Base-by-base conservation (phyloP, 23 red algal genomes). In the Gracilariopsis chorda region DNA sequence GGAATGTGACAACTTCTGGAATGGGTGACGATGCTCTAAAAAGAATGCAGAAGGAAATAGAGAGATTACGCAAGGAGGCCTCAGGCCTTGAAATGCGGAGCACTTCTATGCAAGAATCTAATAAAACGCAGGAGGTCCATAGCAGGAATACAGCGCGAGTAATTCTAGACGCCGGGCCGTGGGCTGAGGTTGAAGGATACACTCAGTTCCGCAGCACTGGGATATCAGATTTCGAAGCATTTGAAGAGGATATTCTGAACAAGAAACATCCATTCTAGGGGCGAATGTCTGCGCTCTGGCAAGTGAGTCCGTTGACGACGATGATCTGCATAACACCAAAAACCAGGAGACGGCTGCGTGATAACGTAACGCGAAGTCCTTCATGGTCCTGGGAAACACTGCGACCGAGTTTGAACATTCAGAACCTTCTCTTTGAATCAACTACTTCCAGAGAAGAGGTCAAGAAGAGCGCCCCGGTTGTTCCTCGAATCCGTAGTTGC, bases 1-100 rank as follows among this genome's bases (percentile, higher is more conserved):
- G 20, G 37, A 21, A 16, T 2, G 29, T 28, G 47, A 73, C 2
- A 7, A 24, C 76, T 7, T 80, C 76, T 24, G 45, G 45, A 57
- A 14, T 89, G 6, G 41, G 51, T 56, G 70, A 73, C 16, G 72
- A 61, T 37, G 69, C 85, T 27, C 40, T 89, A 14, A 67, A 77
- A 21, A 58, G 85, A 56, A 58, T 89, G 29, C 85, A 89, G 30
- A 89, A 77, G 51, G 85, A 89, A 42, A 89, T 89, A 34, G 68
- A 89, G 65, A 65, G 70, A 46, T 52, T 89, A 39, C 42, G 85
- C 6, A 48, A 76, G 23, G 85, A 89, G 28, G 85, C 76, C 24
- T 45, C 59, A 7, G 76, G 37, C 12, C n/a, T n/a, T n/a, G n/a
- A n/a, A 23, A 27, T 12, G 12, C 69, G 42, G 24, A 36, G 42